Evolutionary conservation across 2,329 filamentous ascomycete genomes (phyloP), one percentile per base, ranked within the genome.

Genomic region (Paecilomyces sp.): DNA sequence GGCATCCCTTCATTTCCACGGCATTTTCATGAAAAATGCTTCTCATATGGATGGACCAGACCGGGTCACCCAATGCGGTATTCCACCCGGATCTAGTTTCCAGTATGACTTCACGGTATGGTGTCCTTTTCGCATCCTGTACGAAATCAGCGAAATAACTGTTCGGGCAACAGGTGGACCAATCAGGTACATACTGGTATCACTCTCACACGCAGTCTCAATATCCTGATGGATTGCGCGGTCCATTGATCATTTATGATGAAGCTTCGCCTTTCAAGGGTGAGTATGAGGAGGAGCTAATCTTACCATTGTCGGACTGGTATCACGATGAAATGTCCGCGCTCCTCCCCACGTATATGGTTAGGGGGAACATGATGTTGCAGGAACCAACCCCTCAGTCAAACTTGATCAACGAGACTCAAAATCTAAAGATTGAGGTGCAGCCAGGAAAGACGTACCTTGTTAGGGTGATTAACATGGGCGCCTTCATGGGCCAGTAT

Each of bases 111-210:
- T 53, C 22, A 53, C 51, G 11, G 51, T 53, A 53, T 25, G 51
- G 13, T 30, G 13, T 24, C 3, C 24, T 3, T 53, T 11, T 30
- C 15, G 11, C 51, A 53, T 28, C 3, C 24, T 53, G n/a, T 30
- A 30, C 3, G 13, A 53, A 3, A 11, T 5, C 12, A 15, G 22
- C 24, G 51, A 47, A 18, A 47, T 47, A 47, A 47, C 51, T 22
- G 22, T 15, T 25, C 11, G 33, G 15, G n/a, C 2, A 4, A 47
- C 47, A 80, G 78, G 68, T 77, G 15, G 64, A 83, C 53, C 86
- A 89, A 72, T 81, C 85, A 0, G 88, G 88, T 24, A 89, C 87
- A 1, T 90, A 89, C 71, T 90, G 88, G 88, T 90, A 90, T 65
- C 86, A 89, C 68, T 86, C 84, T 8, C 86, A 89, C 67, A 79